Evolutionary conservation across 805 yeast species (phyloP).

Genomic region (Saturnispora dispora): DNA sequence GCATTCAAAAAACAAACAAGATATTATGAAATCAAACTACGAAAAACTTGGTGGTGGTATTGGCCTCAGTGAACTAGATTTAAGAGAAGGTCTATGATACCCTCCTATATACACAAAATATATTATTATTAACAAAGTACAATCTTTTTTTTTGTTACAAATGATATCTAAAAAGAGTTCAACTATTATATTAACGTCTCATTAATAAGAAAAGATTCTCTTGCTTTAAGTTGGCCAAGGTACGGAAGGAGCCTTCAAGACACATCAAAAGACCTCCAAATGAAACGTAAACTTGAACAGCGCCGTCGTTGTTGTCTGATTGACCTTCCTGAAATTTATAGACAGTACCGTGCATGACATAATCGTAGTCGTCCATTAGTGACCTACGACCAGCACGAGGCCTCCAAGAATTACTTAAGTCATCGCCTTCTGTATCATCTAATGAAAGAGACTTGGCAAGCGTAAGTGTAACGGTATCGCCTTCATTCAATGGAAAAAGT

Average conservation of each 20-base stretch:
- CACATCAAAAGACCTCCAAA: conserved; percentile 94
- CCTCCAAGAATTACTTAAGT: conserved; percentile 46
- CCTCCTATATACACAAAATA: neutral
- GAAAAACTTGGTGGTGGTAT: conserved; percentile 59
- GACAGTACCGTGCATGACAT: conserved; percentile 96
- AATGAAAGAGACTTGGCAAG: conserved; percentile 65
- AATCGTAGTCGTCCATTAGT: conserved; percentile 93
- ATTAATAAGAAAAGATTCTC: conserved; percentile 86
- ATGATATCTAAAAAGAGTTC: neutral
- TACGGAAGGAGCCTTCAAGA: conserved; percentile 90
- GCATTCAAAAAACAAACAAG: conserved; percentile 49
- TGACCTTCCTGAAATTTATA: conserved; percentile 88
- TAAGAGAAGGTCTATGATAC: conserved; percentile 37
- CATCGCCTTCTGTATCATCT: conserved; percentile 33
- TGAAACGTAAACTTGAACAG: conserved; percentile 81
- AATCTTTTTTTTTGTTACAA: neutral
- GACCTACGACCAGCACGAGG: conserved; percentile 78
- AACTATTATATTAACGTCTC: conserved; percentile 39
- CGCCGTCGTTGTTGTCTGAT: conserved; percentile 32
- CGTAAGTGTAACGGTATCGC: conserved; percentile 77
- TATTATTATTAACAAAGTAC: neutral
- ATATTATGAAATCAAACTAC: conserved; percentile 56
- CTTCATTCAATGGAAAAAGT: conserved; percentile 71
- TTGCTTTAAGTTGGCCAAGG: conserved; percentile 80
- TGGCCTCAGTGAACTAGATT: conserved; percentile 77